Percentiles rank a stretch among this genome's conserved stretches.
phyloP scores from a whole-genome alignment of 768 basidiomycete species.

The Lactarius hengduanensis region DNA sequence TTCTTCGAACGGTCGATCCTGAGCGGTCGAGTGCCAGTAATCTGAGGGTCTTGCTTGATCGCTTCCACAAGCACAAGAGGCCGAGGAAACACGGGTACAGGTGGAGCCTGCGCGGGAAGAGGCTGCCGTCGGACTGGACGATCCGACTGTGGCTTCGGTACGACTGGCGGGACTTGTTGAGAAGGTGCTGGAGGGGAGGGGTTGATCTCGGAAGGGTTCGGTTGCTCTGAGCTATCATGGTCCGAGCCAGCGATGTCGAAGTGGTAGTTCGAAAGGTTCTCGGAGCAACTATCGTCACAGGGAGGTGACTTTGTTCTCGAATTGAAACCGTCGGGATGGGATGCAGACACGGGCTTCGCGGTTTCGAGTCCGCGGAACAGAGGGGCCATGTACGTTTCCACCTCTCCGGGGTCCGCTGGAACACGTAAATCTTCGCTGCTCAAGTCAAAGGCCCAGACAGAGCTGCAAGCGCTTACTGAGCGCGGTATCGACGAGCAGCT shows the following conservation, averaged over 20 bases:
- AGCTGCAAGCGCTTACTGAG: constrained; percentile 16
- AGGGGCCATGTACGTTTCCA: constrained; percentile 11
- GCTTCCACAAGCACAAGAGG: not conserved
- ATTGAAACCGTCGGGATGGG: not conserved
- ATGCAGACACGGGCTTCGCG: not conserved
- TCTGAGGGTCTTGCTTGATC: not conserved
- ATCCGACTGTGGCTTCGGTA: no score
- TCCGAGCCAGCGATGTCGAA: constrained; percentile 14
- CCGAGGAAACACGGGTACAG: not conserved
- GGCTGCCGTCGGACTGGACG: not conserved
- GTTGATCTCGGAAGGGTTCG: not conserved
- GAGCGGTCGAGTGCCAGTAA: constrained; percentile 12
- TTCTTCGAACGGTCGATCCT: constrained; percentile 18
- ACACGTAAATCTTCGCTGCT: constrained; percentile 5
- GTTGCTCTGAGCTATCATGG: not conserved
- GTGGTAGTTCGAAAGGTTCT: constrained; percentile 17
- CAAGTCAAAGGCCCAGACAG: not conserved
- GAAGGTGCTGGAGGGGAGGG: not conserved
- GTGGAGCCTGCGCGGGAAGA: not conserved
- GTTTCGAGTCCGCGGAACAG: constrained; percentile 8
- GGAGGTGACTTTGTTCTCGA: not conserved
- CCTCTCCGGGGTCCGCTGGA: not conserved
- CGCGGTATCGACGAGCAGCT: constrained; percentile 25
- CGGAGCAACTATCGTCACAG: constrained; percentile 11
- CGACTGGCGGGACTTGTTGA: not conserved